phyloP scores from a whole-genome alignment of 768 basidiomycete genomes.

The Termitomyces sp. region DNA sequence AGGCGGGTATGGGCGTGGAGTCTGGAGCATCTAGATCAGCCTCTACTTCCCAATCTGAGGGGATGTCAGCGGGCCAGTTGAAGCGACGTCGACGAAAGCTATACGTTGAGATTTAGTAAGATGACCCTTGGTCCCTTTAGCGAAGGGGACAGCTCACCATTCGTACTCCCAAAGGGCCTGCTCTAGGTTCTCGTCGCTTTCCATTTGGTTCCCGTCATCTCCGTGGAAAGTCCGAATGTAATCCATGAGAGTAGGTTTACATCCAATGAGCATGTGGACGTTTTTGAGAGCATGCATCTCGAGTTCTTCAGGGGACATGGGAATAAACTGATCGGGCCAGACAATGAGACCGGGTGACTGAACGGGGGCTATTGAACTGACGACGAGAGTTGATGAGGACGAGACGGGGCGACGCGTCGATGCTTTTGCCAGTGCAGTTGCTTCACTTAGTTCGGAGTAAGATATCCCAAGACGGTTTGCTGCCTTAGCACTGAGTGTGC shows the following conservation, averaged over 20 bases:
- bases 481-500: conserved; percentile 31
- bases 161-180: conserved; percentile 54
- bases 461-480: conserved; percentile 36
- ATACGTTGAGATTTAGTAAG: conserved; percentile 9
- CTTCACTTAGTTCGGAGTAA: conserved; percentile 24
- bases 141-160: conserved; percentile 32
- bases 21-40: conserved; percentile 17
- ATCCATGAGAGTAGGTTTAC: conserved; percentile 51
- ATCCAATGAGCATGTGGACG: conserved; percentile 59
- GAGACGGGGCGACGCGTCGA: conserved; percentile 17
- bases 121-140: neutral
- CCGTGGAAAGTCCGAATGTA: conserved; percentile 37
- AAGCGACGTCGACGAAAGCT: conserved; percentile 68
- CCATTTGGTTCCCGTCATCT: conserved; percentile 28
- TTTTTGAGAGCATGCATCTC: conserved; percentile 76
- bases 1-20: conserved; percentile 7
- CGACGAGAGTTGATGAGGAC: conserved; percentile 15
- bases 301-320: conserved; percentile 51
- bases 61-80: conserved; percentile 56
- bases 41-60: conserved; percentile 22
- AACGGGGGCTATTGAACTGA: conserved; percentile 16
- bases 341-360: conserved; percentile 65
- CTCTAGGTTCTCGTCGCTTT: conserved; percentile 31
- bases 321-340: conserved; percentile 54
- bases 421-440: conserved; percentile 21